Conservation (phyloP, 305 asterid species). For the Rubia balearica region DNA sequence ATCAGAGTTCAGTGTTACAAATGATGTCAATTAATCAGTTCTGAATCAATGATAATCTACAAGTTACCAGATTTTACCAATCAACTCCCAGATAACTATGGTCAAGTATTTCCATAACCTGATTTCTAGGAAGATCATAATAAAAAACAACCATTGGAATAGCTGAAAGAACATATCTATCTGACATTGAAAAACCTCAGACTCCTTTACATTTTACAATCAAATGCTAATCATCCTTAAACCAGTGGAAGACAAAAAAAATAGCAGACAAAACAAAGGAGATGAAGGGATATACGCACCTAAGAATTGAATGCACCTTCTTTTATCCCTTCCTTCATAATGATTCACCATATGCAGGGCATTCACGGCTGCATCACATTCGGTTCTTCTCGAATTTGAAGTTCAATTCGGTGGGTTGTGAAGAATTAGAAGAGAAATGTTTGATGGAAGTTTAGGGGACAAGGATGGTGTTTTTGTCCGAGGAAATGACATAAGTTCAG, state of each 20-base stretch:
- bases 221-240: neutral
- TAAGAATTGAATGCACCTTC: neutral
- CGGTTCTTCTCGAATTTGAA: too few relatives aligned
- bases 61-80: neutral
- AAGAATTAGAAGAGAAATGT: too few relatives aligned
- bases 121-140: neutral
- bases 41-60: neutral
- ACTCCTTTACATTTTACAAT: too few relatives aligned
- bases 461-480: too few relatives aligned
- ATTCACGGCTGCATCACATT: too few relatives aligned
- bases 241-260: neutral
- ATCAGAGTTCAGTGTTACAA: neutral
- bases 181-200: neutral
- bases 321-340: too few relatives aligned
- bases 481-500: too few relatives aligned
- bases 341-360: too few relatives aligned
- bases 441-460: too few relatives aligned
- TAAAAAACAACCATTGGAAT: neutral
- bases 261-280: neutral
- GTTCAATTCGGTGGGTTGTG: too few relatives aligned
- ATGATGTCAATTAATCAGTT: neutral
- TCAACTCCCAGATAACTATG: neutral
- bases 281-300: slow-evolving; percentile 5
- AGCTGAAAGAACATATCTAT: slow-evolving; percentile 4
- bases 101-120: neutral